phyloP scores from a whole-genome alignment of 805 yeast species.

The Cyberlindnera suaveolens region DNA sequence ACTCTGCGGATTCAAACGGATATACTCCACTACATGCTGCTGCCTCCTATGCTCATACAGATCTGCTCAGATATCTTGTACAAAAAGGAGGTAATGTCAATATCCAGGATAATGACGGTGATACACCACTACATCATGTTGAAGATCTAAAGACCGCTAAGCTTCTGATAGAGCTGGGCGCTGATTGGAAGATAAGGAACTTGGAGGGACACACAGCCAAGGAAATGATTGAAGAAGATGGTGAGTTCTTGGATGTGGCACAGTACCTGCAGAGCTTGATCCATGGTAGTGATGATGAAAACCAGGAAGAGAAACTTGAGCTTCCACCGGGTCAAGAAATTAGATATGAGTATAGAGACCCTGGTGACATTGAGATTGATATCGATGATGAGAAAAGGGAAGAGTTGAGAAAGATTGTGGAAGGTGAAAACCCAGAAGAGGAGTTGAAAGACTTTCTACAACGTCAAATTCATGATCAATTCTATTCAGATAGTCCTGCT shows the following conservation, averaged over 20 bases:
- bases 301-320: constrained; percentile 20
- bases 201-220: constrained; percentile 70
- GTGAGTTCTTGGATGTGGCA: constrained; percentile 74
- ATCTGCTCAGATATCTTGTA: constrained; percentile 53
- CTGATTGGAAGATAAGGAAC: constrained; percentile 59
- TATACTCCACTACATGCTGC: constrained; percentile 98
- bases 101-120: constrained; percentile 83
- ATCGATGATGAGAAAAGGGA: constrained; percentile 51
- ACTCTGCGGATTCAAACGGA: constrained; percentile 84
- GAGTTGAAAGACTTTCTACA: constrained; percentile 63
- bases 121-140: constrained; percentile 88
- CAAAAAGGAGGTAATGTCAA: constrained; percentile 72
- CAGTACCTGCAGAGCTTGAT: constrained; percentile 47
- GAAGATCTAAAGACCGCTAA: constrained; percentile 68
- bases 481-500: constrained; percentile 27
- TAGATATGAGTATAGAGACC: constrained; percentile 50
- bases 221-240: constrained; percentile 75
- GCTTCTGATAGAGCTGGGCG: constrained; percentile 57
- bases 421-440: constrained; percentile 78
- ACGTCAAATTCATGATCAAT: constrained; percentile 57
- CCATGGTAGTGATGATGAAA: constrained; percentile 24
- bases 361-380: constrained; percentile 35
- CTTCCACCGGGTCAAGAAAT: constrained; percentile 36
- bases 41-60: constrained; percentile 81
- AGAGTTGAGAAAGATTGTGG: constrained; percentile 62